Percentiles rank a stretch among this genome's conserved stretches.
Evolutionary conservation across 73 alveolate genomes (phyloP).

Genomic region (Symbiodinium pilosum): DNA sequence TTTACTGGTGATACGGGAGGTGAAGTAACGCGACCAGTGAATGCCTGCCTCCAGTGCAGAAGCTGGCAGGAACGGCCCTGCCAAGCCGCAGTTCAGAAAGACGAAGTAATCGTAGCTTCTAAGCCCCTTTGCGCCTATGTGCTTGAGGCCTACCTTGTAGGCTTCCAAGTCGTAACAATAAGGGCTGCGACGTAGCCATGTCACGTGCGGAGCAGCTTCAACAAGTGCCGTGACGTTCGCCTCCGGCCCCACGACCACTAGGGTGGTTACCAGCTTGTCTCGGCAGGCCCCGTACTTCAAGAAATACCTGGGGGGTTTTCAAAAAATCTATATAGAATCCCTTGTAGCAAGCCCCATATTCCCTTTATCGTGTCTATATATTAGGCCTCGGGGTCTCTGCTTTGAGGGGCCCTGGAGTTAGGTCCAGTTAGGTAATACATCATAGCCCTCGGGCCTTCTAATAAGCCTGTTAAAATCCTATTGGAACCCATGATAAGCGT

Average conservation of each 20-base stretch:
- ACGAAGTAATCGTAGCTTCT: neutral
- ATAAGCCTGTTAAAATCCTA: too few species aligned
- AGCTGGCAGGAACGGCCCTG: neutral
- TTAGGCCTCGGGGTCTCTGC: too few species aligned
- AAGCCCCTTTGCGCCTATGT: neutral
- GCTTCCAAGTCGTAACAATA: neutral
- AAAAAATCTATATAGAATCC: too few species aligned
- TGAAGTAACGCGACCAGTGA: conserved; percentile 4
- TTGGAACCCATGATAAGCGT: too few species aligned
- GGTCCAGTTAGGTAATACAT: too few species aligned
- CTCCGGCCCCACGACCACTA: neutral
- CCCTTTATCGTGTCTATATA: too few species aligned
- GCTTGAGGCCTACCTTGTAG: neutral
- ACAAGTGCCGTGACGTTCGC: neutral
- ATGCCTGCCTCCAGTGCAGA: neutral
- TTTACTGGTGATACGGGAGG: neutral
- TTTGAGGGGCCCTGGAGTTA: too few species aligned
- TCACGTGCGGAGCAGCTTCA: neutral
- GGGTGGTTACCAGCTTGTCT: neutral
- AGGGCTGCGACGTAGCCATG: neutral
- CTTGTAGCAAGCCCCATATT: too few species aligned
- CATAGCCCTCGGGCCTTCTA: too few species aligned
- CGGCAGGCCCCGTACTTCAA: neutral
- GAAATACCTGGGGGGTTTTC: too few species aligned
- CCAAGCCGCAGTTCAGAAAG: neutral